Evolutionary conservation across 2,329 filamentous ascomycete genomes (phyloP), one percentile per base, ranked within the genome.

Genomic region (Teratosphaeriaceae sp.): DNA sequence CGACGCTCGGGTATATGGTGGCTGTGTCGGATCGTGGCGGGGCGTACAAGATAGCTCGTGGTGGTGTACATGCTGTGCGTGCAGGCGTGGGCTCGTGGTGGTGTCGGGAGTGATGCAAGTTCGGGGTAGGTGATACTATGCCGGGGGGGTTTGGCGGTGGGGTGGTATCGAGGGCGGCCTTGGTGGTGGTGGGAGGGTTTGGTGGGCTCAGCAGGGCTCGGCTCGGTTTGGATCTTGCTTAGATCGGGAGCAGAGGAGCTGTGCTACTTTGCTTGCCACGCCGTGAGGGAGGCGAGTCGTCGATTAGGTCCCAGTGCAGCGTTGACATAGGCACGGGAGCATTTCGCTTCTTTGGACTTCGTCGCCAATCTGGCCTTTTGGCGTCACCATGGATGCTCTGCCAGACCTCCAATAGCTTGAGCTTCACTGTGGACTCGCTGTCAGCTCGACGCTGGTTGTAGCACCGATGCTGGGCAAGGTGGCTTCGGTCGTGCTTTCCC

Each of bases 51-150:
- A 38, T 7, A 8, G 35, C n/a, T 23, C 19, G 4, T 38, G 19
- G n/a, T 38, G 35, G 35, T 38, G 35, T 38, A 16, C 20, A 38
- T 38, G n/a, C 31, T 34, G 15, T 34, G 31, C 15, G 11, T 9
- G 15, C 20, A 3, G 6, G 31, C 20, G 31, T n/a, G 8, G 15
- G 11, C 31, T 34, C 31, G 31, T 34, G 31, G 15, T 30, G 27
- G 11, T 30, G 27, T 11, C 15, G 27, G 27, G 5, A 12, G 4
- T 30, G 4, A n/a, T 30, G 27, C 27, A n/a, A n/a, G 13, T 11
- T n/a, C 11, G 27, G 27, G 27, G 12, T 30, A n/a, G 27, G 12
- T 30, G 31, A 19, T 34, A 19, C 6, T 34, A 34, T 34, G 31
- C 29, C 16, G 31, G 31, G 8, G 3, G 31, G 5, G 27, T 30